A percentile compares a stretch with the other conserved stretches of the same genome.
Conservation (phyloP, 2,329 filamentous ascomycete species). For the Cladosporium phlei region DNA sequence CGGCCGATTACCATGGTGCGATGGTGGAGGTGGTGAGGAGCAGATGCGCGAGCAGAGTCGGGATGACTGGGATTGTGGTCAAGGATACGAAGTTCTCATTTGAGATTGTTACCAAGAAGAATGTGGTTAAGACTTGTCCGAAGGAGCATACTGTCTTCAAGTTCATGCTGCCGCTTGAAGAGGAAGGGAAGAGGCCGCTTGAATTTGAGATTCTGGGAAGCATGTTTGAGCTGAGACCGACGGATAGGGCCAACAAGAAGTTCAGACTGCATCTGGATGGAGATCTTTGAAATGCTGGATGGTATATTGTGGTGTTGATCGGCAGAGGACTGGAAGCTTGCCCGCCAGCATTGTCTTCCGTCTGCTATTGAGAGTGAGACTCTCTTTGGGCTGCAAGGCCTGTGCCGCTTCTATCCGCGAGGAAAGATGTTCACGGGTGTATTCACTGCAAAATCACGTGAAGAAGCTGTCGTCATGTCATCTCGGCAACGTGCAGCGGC, state of each 20-base stretch:
- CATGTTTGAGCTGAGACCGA: constrained; percentile 76
- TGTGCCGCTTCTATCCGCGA: too few species aligned
- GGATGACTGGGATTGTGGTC: constrained; percentile 78
- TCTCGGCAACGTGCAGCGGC: too few species aligned
- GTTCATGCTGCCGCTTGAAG: constrained; percentile 59
- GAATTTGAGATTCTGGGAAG: constrained; percentile 83
- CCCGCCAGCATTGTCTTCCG: too few species aligned
- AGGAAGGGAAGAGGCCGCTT: constrained; percentile 42
- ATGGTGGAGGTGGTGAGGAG: constrained; percentile 77
- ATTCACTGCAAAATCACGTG: too few species aligned
- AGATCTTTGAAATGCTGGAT: constrained; percentile 41
- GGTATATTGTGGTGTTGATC: too few species aligned
- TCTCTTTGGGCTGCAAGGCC: too few species aligned
- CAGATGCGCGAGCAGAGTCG: constrained; percentile 74
- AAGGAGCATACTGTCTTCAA: constrained; percentile 88
- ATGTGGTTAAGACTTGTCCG: constrained; percentile 72
- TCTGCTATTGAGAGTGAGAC: too few species aligned
- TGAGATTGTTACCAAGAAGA: constrained; percentile 69
- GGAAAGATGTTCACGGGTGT: too few species aligned
- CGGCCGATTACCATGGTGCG: constrained; percentile 88
- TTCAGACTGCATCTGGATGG: constrained; percentile 80
- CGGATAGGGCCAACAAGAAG: constrained; percentile 84
- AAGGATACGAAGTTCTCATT: constrained; percentile 83
- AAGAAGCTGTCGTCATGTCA: too few species aligned
- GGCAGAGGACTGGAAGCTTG: too few species aligned